Conservation (phyloP, 2,329 filamentous ascomycete species). For the Sporothrix phasma region DNA sequence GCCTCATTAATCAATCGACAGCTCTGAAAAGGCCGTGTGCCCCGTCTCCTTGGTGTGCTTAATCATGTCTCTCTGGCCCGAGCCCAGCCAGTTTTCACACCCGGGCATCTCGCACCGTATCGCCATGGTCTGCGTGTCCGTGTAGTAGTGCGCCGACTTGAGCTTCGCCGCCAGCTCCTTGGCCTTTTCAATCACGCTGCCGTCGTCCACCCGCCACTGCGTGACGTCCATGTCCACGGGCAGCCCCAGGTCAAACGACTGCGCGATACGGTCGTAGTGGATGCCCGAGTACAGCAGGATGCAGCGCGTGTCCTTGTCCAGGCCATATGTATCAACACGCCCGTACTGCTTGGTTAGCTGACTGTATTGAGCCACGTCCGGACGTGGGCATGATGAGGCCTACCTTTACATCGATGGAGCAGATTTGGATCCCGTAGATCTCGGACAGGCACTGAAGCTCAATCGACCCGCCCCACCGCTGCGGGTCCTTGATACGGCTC, state of each 20-base stretch:
- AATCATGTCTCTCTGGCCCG: conserved; percentile 53
- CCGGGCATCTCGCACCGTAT: conserved; percentile 60
- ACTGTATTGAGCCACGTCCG: neutral
- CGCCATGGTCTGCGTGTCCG: conserved; percentile 71
- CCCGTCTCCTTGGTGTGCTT: conserved; percentile 54
- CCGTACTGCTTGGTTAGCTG: conserved; percentile 19
- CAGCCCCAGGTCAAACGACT: conserved; percentile 49
- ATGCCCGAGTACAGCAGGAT: conserved; percentile 86
- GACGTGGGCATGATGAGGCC: neutral
- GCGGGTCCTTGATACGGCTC: conserved; percentile 65
- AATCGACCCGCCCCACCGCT: conserved; percentile 86
- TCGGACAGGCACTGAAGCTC: conserved; percentile 78
- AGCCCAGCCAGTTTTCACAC: conserved; percentile 55
- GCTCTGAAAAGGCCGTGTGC: conserved; percentile 37
- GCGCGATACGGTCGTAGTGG: conserved; percentile 83
- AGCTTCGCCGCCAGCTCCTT: conserved; percentile 55
- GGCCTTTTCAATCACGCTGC: conserved; percentile 63
- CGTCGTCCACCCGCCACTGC: conserved; percentile 43
- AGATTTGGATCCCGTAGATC: conserved; percentile 78
- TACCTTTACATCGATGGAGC: conserved; percentile 67
- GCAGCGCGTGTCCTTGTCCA: conserved; percentile 57
- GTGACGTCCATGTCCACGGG: conserved; percentile 66
- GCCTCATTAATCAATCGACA: conserved; percentile 17
- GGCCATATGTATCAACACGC: conserved; percentile 64
- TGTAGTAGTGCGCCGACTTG: conserved; percentile 68